A percentile compares a stretch with the other conserved stretches of the same genome.
phyloP scores from a whole-genome alignment of 1,284 basidiomycete genomes.

The Trichosporon sp. region DNA sequence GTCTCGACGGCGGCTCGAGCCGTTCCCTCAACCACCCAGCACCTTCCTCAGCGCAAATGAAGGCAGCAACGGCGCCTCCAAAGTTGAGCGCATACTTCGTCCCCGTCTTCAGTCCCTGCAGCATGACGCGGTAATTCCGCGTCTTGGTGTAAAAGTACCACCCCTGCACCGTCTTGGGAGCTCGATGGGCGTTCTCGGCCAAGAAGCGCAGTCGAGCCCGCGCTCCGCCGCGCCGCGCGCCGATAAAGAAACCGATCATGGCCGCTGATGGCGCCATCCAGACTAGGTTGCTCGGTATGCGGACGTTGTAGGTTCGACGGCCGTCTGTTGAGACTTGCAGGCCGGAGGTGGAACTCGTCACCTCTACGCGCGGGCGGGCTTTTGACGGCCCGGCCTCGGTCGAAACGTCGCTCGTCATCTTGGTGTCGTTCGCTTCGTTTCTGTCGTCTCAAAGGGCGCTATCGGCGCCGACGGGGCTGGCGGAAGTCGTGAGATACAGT shows the following conservation, averaged over 20 bases:
- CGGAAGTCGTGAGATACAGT: too few relatives aligned
- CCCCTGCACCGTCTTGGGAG: slow-evolving; percentile 45
- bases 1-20: slow-evolving; percentile 8
- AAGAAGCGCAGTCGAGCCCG: slow-evolving; percentile 42
- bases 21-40: slow-evolving; percentile 33
- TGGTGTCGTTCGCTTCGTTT: too few relatives aligned
- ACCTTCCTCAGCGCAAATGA: slow-evolving; percentile 39
- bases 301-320: slow-evolving; percentile 5
- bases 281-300: slow-evolving; percentile 35
- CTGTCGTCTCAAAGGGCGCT: not conserved
- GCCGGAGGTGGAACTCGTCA: not conserved
- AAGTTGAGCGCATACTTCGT: slow-evolving; percentile 33
- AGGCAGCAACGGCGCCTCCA: slow-evolving; percentile 31
- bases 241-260: slow-evolving; percentile 39
- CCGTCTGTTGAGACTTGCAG: not conserved
- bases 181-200: slow-evolving; percentile 47
- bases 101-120: slow-evolving; percentile 32
- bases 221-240: slow-evolving; percentile 38
- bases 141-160: slow-evolving; percentile 50
- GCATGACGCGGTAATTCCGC: slow-evolving; percentile 45
- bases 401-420: not conserved
- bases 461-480: too few relatives aligned
- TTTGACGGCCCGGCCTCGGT: not conserved
- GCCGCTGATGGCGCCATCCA: slow-evolving; percentile 36
- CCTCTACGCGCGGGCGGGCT: not conserved